phyloP scores from a whole-genome alignment of 2,329 filamentous ascomycete genomes.

The Rhynchosporium agropyri region DNA sequence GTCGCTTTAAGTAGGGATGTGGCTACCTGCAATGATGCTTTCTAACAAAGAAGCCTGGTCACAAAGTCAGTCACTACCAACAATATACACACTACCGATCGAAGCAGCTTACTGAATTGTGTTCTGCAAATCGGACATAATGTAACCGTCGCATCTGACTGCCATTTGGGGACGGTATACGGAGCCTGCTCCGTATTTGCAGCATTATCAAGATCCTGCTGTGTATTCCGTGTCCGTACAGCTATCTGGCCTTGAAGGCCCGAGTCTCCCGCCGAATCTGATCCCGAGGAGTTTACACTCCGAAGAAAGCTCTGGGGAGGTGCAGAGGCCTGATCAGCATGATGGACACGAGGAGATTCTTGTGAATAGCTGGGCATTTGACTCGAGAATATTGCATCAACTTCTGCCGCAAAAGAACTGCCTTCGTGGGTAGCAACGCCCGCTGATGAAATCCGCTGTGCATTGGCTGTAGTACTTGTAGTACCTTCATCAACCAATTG shows the following conservation, averaged over 20 bases:
- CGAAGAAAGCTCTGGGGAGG: background rate
- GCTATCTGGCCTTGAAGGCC: background rate
- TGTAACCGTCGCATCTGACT: constrained; percentile 81
- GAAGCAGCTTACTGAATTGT: constrained; percentile 61
- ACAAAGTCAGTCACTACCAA: constrained; percentile 19
- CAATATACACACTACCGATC: background rate
- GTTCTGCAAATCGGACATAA: constrained; percentile 82
- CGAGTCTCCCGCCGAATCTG: constrained; percentile 2
- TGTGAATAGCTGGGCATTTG: background rate
- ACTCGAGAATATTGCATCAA: background rate
- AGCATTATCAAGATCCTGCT: background rate
- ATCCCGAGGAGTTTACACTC: background rate
- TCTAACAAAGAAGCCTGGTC: constrained; percentile 67
- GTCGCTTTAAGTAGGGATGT: background rate
- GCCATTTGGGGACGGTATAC: constrained; percentile 75
- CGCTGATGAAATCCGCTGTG: background rate
- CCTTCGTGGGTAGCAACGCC: background rate
- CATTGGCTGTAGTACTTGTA: background rate
- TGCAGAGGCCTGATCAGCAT: background rate
- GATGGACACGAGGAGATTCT: background rate
- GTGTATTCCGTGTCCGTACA: constrained; percentile 5
- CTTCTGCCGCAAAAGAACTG: background rate
- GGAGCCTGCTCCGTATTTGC: constrained; percentile 40
- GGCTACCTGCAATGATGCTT: constrained; percentile 87
- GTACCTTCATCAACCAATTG: background rate